A percentile compares a stretch with the other conserved stretches of the same genome.
Evolutionary conservation across 2,329 filamentous ascomycete genomes (phyloP).

Genomic region (Pestalotiopsis sp.): DNA sequence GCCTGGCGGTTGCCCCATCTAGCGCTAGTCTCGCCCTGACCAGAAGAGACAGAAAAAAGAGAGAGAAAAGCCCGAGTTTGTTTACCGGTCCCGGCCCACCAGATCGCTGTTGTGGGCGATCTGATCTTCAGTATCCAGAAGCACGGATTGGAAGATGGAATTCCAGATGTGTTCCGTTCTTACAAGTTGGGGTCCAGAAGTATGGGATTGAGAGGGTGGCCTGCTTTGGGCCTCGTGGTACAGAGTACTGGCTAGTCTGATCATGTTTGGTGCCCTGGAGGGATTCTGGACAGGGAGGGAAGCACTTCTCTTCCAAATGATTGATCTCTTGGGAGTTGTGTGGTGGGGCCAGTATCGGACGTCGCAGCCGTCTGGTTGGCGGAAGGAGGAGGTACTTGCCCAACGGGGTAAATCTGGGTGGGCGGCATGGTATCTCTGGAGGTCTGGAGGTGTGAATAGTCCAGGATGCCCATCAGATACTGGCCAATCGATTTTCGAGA

Average conservation of each 20-base stretch:
- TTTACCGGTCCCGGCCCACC: not conserved
- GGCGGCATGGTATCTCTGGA: not conserved
- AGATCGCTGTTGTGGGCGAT: not conserved
- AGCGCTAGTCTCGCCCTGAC: constrained; percentile 13
- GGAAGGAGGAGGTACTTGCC: not conserved
- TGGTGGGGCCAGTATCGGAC: constrained; percentile 1
- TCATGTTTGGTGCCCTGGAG: not conserved
- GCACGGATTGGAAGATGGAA: not conserved
- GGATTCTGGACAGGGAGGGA: not conserved
- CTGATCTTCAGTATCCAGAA: not conserved
- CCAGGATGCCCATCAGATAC: constrained; percentile 4
- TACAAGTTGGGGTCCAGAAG: not conserved
- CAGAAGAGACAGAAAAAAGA: not conserved
- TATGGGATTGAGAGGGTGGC: not conserved
- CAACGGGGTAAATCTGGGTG: not conserved
- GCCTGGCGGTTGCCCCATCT: not conserved
- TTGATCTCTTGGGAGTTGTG: constrained; percentile 7
- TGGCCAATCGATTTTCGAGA: constrained; percentile 13
- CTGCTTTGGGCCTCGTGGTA: constrained; percentile 10
- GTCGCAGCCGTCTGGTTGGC: not conserved
- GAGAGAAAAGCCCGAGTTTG: not conserved
- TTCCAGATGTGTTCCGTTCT: not conserved
- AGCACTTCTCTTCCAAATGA: not conserved
- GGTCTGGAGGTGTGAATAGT: not conserved
- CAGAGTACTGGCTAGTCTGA: not conserved